A percentile compares a stretch with the other conserved stretches of the same genome.
Conservation (phyloP, 73 alveolate genomes). For the Tetrahymena borealis region DNA sequence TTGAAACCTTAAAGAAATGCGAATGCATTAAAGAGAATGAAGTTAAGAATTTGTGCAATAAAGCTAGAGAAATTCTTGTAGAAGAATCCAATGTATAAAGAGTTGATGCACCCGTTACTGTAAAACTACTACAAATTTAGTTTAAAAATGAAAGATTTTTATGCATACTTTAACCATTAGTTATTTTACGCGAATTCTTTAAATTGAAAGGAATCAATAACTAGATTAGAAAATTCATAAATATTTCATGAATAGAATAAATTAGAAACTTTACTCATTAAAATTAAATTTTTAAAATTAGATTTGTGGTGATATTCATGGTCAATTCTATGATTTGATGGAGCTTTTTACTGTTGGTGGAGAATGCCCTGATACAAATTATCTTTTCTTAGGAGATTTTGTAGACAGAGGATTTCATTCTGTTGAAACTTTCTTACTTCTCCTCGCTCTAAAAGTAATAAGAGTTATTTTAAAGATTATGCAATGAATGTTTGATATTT, state of each 20-base stretch:
- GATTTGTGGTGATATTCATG: conserved; percentile 91
- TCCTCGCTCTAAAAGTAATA: conserved; percentile 63
- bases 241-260: too few relatives aligned
- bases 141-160: not conserved
- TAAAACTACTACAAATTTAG: not conserved
- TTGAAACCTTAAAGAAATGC: conserved; percentile 65
- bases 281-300: not conserved
- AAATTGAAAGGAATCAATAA: too few relatives aligned
- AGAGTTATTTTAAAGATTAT: not conserved
- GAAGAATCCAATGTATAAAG: conserved; percentile 88
- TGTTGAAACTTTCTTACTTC: conserved; percentile 66
- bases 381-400: conserved; percentile 90
- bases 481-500: too few relatives aligned
- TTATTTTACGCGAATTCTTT: too few relatives aligned
- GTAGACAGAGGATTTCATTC: conserved; percentile 88
- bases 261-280: not conserved
- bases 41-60: conserved; percentile 78
- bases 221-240: too few relatives aligned
- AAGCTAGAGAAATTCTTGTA: conserved; percentile 85
- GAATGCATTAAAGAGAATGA: conserved; percentile 88
- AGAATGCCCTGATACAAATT: conserved; percentile 90
- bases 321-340: conserved; percentile 75
- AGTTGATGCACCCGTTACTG: conserved; percentile 87
- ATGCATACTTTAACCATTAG: too few relatives aligned
- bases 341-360: conserved; percentile 87